Conservation (phyloP, 176 grass and related monocot species). For the Rhynchospora tenuis region DNA sequence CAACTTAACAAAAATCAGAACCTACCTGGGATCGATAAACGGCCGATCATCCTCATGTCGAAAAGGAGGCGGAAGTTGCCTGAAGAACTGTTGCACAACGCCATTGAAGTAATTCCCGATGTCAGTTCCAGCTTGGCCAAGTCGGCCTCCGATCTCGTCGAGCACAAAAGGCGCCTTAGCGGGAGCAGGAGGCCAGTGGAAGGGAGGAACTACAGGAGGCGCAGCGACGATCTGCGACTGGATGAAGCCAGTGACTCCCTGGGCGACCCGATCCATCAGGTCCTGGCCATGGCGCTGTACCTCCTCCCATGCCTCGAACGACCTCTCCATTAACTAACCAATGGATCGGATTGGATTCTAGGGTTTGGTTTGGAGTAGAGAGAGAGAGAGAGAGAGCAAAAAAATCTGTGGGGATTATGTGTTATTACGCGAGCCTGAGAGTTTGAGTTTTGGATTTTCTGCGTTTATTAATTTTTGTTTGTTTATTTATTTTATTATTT, state of each 20-base stretch:
- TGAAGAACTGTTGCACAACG: conserved; percentile 65
- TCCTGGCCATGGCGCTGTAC: conserved; percentile 93
- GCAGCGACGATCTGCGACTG: conserved; percentile 49
- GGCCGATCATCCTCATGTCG: conserved; percentile 38
- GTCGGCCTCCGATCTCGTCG: conserved; percentile 63
- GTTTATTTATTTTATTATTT: too few relatives aligned
- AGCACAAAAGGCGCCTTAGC: conserved; percentile 51
- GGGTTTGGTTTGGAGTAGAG: conserved; percentile 10
- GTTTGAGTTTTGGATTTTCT: background rate
- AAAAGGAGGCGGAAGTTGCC: conserved; percentile 49
- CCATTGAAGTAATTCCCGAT: conserved; percentile 67
- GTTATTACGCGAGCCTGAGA: background rate
- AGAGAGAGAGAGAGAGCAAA: background rate
- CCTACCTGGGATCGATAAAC: conserved; percentile 10
- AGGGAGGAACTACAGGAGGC: conserved; percentile 28
- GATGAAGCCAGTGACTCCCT: conserved; percentile 79
- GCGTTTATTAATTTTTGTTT: background rate
- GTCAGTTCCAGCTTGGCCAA: conserved; percentile 75
- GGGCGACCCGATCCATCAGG: conserved; percentile 68
- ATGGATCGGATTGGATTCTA: background rate
- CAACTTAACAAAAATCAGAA: background rate
- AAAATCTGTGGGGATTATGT: conserved; percentile 9
- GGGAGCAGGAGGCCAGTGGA: conserved; percentile 51
- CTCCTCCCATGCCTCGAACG: conserved; percentile 85
- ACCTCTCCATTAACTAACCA: conserved; percentile 69